Percentiles rank a stretch among this genome's conserved stretches.
phyloP scores from a whole-genome alignment of 1,284 basidiomycete genomes.

The Heterobasidion irregulare region DNA sequence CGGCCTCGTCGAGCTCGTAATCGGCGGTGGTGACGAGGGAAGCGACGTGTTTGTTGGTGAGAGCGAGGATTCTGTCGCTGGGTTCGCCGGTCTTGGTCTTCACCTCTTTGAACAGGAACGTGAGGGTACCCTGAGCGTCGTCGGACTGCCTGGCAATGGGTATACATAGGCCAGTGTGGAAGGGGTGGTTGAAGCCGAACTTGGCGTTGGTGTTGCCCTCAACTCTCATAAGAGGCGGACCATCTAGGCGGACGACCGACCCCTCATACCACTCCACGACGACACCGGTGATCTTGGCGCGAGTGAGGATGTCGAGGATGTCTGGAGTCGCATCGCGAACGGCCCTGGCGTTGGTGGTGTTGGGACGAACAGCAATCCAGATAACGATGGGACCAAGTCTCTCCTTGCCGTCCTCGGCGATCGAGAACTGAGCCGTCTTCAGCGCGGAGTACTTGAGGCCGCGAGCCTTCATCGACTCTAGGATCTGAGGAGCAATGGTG shows the following conservation, averaged over 20 bases:
- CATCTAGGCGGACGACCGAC: conserved; percentile 18
- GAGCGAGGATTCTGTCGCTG: conserved; percentile 17
- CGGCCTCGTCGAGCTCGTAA: conserved; percentile 22
- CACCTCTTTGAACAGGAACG: conserved; percentile 16
- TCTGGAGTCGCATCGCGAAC: conserved; percentile 24
- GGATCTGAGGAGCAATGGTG: conserved; percentile 25
- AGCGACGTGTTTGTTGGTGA: conserved; percentile 20
- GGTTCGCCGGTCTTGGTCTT: conserved; percentile 14
- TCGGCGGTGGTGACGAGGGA: conserved; percentile 21
- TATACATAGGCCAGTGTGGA: conserved; percentile 19
- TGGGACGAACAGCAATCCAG: conserved; percentile 29
- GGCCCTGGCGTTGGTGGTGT: conserved; percentile 22
- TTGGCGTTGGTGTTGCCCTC: conserved; percentile 15
- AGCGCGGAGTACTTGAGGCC: conserved; percentile 25
- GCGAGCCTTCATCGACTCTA: conserved; percentile 20
- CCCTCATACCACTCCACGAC: conserved; percentile 29
- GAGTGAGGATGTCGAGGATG: conserved; percentile 27
- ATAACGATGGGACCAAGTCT: conserved; percentile 24
- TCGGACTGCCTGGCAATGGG: conserved; percentile 18
- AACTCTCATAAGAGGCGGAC: conserved; percentile 18
- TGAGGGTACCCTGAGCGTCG: conserved; percentile 15
- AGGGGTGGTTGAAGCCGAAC: conserved; percentile 17
- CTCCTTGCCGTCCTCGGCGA: conserved; percentile 19
- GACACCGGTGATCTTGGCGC: conserved; percentile 17
- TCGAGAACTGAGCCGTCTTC: conserved; percentile 25